A percentile compares a stretch with the other conserved stretches of the same genome.
Conservation (phyloP, 768 basidiomycete species). For the Rhizopogon vinicolor region DNA sequence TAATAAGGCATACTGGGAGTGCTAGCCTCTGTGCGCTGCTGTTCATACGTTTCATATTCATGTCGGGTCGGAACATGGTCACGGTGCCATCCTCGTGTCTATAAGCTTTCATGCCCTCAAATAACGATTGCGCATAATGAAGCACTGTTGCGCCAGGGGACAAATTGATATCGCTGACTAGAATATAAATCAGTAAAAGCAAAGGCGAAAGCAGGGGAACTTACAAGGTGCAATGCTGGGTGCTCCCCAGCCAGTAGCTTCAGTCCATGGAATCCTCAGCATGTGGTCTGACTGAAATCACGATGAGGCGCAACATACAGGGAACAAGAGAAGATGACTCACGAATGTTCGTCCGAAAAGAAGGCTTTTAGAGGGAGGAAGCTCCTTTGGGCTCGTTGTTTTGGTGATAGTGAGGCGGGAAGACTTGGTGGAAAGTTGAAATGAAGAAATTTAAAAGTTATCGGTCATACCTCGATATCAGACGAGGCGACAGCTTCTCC, state of each 20-base stretch:
- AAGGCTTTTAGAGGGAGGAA: conserved; percentile 63
- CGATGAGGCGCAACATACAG: conserved; percentile 6
- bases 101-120: conserved; percentile 97
- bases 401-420: conserved; percentile 44
- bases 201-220: conserved; percentile 21
- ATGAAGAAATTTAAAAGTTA: neutral
- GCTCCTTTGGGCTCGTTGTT: conserved; percentile 49
- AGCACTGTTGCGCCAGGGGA: conserved; percentile 57
- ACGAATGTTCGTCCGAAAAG: conserved; percentile 87
- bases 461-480: conserved; percentile 46
- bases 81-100: conserved; percentile 59
- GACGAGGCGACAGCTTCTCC: conserved; percentile 40
- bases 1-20: conserved; percentile 52
- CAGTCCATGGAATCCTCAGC: conserved; percentile 74
- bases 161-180: conserved; percentile 20
- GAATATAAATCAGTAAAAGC: conserved; percentile 4
- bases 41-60: conserved; percentile 89
- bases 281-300: conserved; percentile 74
- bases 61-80: conserved; percentile 88
- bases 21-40: conserved; percentile 74
- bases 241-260: conserved; percentile 69
- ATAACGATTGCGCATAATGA: conserved; percentile 89
- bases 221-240: conserved; percentile 83
- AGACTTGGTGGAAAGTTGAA: conserved; percentile 32
- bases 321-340: conserved; percentile 22